phyloP scores from a whole-genome alignment of 176 grass and related monocot species.

The Musa itinerans region DNA sequence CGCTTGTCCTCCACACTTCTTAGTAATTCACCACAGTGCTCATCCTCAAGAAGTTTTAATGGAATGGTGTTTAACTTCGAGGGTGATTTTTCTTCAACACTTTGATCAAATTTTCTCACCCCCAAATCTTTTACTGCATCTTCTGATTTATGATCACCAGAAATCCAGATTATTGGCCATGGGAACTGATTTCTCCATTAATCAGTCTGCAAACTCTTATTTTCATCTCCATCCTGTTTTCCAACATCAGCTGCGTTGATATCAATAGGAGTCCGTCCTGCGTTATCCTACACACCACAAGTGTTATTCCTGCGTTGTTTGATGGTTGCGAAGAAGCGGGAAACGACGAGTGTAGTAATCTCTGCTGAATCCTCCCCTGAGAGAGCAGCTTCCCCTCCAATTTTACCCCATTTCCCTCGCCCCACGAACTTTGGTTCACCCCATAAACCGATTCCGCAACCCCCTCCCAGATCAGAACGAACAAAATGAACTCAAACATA shows the following conservation, averaged over 20 bases:
- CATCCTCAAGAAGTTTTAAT: conserved; percentile 51
- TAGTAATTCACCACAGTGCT: conserved; percentile 3
- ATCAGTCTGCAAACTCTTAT: background rate
- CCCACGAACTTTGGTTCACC: no score
- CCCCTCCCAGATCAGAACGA: no score
- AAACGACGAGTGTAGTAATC: no score
- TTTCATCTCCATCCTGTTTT: conserved; percentile 1
- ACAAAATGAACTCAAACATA: no score
- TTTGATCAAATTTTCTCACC: conserved; percentile 19
- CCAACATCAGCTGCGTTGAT: background rate
- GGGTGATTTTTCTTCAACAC: conserved; percentile 33
- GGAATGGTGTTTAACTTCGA: conserved; percentile 64
- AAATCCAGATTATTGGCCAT: conserved; percentile 73
- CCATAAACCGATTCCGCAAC: no score
- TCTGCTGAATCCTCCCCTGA: no score
- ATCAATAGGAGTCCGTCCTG: conserved; percentile 22
- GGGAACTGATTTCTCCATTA: conserved; percentile 22
- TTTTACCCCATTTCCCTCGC: no score
- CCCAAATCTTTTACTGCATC: conserved; percentile 26
- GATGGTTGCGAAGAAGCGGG: no score
- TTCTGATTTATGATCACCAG: conserved; percentile 28
- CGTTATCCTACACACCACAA: no score
- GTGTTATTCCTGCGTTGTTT: no score
- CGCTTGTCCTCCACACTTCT: background rate
- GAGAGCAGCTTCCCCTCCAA: no score